These are phyloP conservation scores for Naganishia sp. DNA, from an alignment of 1,284 basidiomycete genomes.

Conservation along the genomic window DNA sequence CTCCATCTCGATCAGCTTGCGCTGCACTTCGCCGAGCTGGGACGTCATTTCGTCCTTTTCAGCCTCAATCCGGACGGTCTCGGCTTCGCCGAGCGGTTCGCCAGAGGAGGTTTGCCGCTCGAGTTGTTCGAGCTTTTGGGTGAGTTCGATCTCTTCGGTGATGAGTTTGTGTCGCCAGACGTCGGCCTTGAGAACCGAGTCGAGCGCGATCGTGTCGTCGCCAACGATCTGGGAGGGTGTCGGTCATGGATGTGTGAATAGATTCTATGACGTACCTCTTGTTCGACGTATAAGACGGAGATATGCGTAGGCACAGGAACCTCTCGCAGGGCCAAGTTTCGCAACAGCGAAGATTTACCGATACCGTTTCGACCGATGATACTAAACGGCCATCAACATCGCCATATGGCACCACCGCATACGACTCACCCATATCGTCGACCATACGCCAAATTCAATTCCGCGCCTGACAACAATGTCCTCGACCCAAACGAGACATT, in stretches of 20 bases:
- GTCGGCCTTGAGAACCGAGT: slow-evolving; percentile 93
- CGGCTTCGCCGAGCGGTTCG: slow-evolving; percentile 60
- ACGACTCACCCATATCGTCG: slow-evolving; percentile 70
- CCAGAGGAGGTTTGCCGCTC: slow-evolving; percentile 55
- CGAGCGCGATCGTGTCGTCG: slow-evolving; percentile 87
- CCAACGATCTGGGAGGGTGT: slow-evolving; percentile 67
- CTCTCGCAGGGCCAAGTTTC: slow-evolving; percentile 93
- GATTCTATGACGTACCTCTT: slow-evolving; percentile 67
- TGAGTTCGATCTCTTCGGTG: slow-evolving; percentile 74
- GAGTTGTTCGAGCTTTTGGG: slow-evolving; percentile 69
- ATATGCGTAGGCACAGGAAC: slow-evolving; percentile 91
- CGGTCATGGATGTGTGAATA: too few species aligned
- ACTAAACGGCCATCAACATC: slow-evolving; percentile 40
- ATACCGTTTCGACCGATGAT: slow-evolving; percentile 73
- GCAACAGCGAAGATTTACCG: slow-evolving; percentile 96
- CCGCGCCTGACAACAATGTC: slow-evolving; percentile 59
- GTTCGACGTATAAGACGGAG: slow-evolving; percentile 94
- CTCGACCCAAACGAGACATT: slow-evolving; percentile 93
- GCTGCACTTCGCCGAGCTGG: slow-evolving; percentile 88
- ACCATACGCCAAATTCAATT: slow-evolving; percentile 83
- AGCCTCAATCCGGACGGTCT: slow-evolving; percentile 74
- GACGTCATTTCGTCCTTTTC: slow-evolving; percentile 78
- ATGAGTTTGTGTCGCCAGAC: slow-evolving; percentile 91
- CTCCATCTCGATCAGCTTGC: slow-evolving; percentile 92
- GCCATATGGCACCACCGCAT: not conserved